Evolutionary conservation across 1,284 basidiomycete genomes (phyloP), one percentile per base, ranked within the genome.

Genomic region (Taiwanofungus camphoratus): DNA sequence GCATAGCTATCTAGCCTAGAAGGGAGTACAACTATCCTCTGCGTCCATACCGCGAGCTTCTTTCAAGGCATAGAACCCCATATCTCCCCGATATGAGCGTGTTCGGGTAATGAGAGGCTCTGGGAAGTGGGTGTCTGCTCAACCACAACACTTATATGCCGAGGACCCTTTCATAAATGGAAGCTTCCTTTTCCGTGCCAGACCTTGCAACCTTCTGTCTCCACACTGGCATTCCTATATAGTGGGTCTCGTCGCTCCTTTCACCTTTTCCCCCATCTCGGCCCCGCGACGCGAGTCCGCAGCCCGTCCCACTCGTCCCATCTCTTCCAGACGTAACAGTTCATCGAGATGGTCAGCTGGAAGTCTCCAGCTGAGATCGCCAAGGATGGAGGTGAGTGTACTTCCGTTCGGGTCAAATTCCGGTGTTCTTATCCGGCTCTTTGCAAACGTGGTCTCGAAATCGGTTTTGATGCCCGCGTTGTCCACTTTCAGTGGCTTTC

Each of bases 321-420:
- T 36, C 15, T 36, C 7, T 35, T 24, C 18, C 23, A 16, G n/a
- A 36, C 38, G 16, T 40, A 45, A 6, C 36, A 40, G 32, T 32
- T 36, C 30, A 31, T 29, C 33, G 46, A 29, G 20, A 58, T 58
- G 56, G 52, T 52, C 34, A 33, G 56, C 42, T 58, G 81, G 82
- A 62, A 65, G 39, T 82, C 80, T 7, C 52, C 61, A 27, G 60
- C 58, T 9, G 76, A 79, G 60, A 49, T 82, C 42, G 54, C 55
- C 39, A 67, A 68, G 31, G 77, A 85, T 58, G 66, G 60, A 31
- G 65, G 79, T 80, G 50, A 46, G 74, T 59, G 39, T 18, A 34
- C 36, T 32, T 29, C 18, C 18, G 26, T 19, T n/a, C 35, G n/a
- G 11, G n/a, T 18, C 11, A 12, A 19, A 23, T 18, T 18, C 45